A percentile compares a stretch with the other conserved stretches of the same genome.
Conservation (phyloP, 1,284 basidiomycete species). For the Ceratobasidium theobromae region DNA sequence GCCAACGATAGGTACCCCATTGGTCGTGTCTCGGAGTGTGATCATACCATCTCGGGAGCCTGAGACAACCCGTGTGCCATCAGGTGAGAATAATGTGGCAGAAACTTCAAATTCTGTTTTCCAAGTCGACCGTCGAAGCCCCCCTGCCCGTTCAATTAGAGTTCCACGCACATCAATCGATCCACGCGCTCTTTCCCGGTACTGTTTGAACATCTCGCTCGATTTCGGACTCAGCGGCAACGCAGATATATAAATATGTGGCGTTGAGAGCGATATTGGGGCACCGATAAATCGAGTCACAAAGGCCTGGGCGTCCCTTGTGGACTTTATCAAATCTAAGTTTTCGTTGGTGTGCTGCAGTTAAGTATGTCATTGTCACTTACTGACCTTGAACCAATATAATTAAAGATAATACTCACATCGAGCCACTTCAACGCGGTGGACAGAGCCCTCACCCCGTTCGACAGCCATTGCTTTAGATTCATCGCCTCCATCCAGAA, state of each 20-base stretch:
- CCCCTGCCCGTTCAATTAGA: background rate
- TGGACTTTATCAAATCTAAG: background rate
- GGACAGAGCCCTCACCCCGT: background rate
- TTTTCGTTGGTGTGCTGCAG: no score
- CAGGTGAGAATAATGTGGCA: background rate
- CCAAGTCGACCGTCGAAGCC: background rate
- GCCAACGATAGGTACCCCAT: background rate
- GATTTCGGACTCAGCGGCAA: background rate
- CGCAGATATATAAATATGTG: background rate
- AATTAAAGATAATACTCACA: background rate
- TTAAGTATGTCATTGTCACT: background rate
- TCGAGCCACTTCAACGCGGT: background rate
- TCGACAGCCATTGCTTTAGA: background rate
- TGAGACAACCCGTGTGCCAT: background rate
- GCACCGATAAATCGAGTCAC: background rate
- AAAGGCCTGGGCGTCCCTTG: background rate
- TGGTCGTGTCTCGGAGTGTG: background rate
- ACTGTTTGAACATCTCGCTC: background rate
- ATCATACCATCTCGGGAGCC: background rate
- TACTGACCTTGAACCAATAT: background rate
- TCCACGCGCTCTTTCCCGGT: background rate
- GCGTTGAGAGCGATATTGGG: background rate
- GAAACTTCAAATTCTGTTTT: no score
- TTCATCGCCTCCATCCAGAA: conserved; percentile 8
- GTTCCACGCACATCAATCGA: background rate